phyloP scores from a whole-genome alignment of 306 rosid species.

The Pterocarpus santalinus region DNA sequence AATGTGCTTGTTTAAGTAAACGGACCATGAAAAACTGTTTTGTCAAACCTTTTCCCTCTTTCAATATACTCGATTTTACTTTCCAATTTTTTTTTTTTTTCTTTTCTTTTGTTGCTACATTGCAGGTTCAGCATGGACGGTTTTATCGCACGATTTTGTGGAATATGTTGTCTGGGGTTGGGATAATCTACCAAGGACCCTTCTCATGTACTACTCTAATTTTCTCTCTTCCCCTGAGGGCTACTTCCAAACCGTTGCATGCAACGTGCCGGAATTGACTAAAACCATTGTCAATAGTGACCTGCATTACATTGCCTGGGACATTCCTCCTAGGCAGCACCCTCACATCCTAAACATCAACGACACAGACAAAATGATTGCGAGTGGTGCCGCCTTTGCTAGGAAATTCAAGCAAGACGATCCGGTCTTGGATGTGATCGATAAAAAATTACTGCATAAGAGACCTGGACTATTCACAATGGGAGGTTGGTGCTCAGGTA shows the following conservation, averaged over 20 bases:
- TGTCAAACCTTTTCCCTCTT: constrained; percentile 10
- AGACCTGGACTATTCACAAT: constrained; percentile 67
- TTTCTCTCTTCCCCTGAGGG: constrained; percentile 97
- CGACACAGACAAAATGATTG: constrained; percentile 77
- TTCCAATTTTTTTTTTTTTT: neutral
- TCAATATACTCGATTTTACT: neutral
- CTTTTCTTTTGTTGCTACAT: constrained; percentile 32
- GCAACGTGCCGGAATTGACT: constrained; percentile 79
- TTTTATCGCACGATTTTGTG: constrained; percentile 77
- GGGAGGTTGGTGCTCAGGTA: constrained; percentile 94
- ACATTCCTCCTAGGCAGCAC: constrained; percentile 84
- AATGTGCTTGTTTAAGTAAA: too few relatives aligned
- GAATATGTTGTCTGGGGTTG: constrained; percentile 92
- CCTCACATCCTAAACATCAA: constrained; percentile 80
- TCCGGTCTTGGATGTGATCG: constrained; percentile 71
- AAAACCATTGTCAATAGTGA: constrained; percentile 81
- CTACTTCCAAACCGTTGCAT: constrained; percentile 90
- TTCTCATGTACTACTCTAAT: constrained; percentile 93
- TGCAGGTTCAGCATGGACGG: constrained; percentile 99
- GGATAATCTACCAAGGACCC: constrained; percentile 95
- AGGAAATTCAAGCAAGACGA: constrained; percentile 74
- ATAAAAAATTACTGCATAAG: constrained; percentile 59
- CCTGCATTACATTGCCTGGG: constrained; percentile 92
- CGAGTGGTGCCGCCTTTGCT: constrained; percentile 84
- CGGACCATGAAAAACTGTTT: neutral